These are phyloP conservation scores for Botrytis medusae DNA, from an alignment of 2,329 filamentous ascomycete genomes.

Conservation along the genomic window DNA sequence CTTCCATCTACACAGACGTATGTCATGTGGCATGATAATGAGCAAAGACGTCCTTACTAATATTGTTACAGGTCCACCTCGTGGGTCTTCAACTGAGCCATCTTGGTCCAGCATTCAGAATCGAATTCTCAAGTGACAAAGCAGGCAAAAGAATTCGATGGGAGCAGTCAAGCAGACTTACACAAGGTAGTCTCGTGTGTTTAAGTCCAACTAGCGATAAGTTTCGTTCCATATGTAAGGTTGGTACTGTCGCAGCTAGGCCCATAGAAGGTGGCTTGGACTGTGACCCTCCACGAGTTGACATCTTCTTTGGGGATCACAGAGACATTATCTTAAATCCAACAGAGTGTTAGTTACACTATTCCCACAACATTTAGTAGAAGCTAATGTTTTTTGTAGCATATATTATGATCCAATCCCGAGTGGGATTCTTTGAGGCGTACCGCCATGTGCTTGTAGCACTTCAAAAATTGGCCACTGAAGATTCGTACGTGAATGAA, in stretches of 20 bases:
- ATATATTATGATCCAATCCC: conserved; percentile 73
- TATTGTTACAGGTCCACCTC: conserved; percentile 58
- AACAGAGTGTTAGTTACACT: conserved; percentile 50
- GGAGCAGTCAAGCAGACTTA: conserved; percentile 52
- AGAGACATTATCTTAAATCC: conserved; percentile 68
- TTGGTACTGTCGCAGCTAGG: conserved; percentile 72
- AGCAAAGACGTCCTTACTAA: background rate
- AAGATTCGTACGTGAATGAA: conserved; percentile 24
- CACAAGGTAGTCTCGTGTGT: conserved; percentile 53
- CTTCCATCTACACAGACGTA: conserved; percentile 71
- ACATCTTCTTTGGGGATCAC: conserved; percentile 67
- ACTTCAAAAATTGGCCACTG: conserved; percentile 54
- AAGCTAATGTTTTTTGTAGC: conserved; percentile 24
- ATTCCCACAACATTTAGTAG: background rate
- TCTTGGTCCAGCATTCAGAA: conserved; percentile 62
- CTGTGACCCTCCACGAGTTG: conserved; percentile 67
- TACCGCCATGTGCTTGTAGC: conserved; percentile 70
- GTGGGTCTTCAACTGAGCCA: conserved; percentile 62
- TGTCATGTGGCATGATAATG: conserved; percentile 25
- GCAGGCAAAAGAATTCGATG: conserved; percentile 68
- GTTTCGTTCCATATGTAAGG: conserved; percentile 64
- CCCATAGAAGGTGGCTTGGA: conserved; percentile 60
- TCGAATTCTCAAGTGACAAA: conserved; percentile 69
- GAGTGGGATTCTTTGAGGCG: conserved; percentile 74
- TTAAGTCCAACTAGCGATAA: conserved; percentile 55